Evolutionary conservation across 2,329 filamentous ascomycete species (phyloP), one percentile per base, ranked within the genome.

Genomic region (Alternaria sp.): DNA sequence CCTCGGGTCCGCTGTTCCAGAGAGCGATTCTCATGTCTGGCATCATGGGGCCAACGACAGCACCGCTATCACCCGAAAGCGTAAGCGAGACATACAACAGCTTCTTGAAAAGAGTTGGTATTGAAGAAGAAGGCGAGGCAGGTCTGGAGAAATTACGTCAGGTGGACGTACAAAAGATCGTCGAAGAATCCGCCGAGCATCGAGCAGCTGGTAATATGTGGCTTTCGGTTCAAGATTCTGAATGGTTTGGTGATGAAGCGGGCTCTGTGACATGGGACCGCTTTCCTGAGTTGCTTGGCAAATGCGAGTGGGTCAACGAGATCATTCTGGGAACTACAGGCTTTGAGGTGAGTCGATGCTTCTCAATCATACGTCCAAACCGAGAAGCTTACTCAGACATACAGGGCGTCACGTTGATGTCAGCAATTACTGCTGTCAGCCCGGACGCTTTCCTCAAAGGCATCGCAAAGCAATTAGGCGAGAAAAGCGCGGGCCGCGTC

Each of bases 281-380:
- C 8, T 46, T 70, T 9, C 63, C 64, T 0, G 59, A 68, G 15
- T 43, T 74, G 8, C 32, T 74, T 1, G 64, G 58, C 11, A 55
- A 62, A 2, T 75, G 70, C 36, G 63, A 74, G 7, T 86, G 83
- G 83, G 82, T 81, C 26, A 68, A 81, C 28, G 77, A 78, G 17
- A 64, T 85, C 11, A 67, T 85, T 11, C 75, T 86, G 15, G 84
- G 84, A 2, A 79, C 82, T 65, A 81, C 81, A 23, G 75, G 80
- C 49, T 80, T 81, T 60, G 83, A 85, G 74, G 81, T 81, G 74
- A 36, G 55, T 19, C 59, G 72, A 21, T 4, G 12, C 21, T 54
- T 19, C 17, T 7, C 12, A 8, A 4, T 13, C 3, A 12, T 73
- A 43, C 7, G 10, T 19, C 11, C 28, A 43, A 7, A 5, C 3